Evolutionary conservation across 2,329 filamentous ascomycete genomes (phyloP).

Genomic region (Pseudopyrenochaeta lycopersici): DNA sequence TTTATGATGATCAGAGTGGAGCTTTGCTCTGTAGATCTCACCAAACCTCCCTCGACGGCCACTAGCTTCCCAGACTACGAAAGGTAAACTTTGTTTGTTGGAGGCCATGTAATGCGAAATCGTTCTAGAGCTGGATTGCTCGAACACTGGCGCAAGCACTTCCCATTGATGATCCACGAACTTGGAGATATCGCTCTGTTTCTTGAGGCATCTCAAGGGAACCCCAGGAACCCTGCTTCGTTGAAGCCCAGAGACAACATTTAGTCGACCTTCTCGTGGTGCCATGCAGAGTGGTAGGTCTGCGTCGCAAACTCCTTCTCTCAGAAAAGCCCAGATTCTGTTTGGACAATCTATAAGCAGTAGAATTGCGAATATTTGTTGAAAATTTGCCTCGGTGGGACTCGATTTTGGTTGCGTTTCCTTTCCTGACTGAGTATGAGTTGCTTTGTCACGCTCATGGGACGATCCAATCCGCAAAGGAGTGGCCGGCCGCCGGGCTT

Average conservation of each 20-base stretch:
- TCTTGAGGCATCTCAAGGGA: background rate
- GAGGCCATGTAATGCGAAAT: background rate
- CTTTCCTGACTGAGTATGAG: background rate
- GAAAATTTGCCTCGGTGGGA: background rate
- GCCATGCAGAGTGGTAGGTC: background rate
- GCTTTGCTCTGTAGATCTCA: background rate
- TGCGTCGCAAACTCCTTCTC: background rate
- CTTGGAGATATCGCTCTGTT: background rate
- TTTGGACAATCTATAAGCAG: background rate
- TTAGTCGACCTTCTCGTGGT: background rate
- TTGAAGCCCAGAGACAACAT: background rate
- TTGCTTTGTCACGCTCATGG: background rate
- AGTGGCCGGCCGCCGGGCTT: background rate
- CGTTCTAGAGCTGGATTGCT: background rate
- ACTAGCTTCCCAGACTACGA: background rate
- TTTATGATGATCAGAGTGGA: slow-evolving; percentile 3
- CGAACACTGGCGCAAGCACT: background rate
- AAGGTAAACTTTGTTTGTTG: background rate
- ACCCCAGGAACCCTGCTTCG: background rate
- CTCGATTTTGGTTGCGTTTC: too few species aligned
- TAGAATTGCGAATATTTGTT: background rate
- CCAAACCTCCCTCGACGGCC: background rate
- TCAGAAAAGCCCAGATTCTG: background rate
- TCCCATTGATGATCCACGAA: slow-evolving; percentile 3
- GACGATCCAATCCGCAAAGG: background rate